These are phyloP conservation scores for Schoenoplectus triqueter DNA, from an alignment of 202 grass and related monocot species.

Conservation along the genomic window DNA sequence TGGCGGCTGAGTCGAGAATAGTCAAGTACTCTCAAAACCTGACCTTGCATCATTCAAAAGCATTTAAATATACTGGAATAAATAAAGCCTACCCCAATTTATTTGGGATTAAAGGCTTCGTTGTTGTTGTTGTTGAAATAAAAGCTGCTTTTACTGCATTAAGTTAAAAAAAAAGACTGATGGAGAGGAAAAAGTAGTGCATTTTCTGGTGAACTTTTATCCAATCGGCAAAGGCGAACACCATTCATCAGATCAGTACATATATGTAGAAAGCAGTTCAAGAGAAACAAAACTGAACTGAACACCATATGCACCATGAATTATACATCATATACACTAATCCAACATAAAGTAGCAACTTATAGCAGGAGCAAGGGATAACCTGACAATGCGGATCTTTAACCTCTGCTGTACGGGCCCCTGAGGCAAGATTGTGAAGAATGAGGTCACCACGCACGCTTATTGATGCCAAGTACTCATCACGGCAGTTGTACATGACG, in stretches of 20 bases:
- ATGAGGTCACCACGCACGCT: slow-evolving; percentile 94
- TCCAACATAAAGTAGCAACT: too few relatives aligned
- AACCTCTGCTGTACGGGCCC: slow-evolving; percentile 87
- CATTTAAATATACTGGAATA: slow-evolving; percentile 22
- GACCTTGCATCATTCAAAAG: slow-evolving; percentile 51
- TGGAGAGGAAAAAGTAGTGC: not conserved
- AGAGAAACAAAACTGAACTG: not conserved
- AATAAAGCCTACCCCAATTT: too few relatives aligned
- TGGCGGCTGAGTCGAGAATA: slow-evolving; percentile 90
- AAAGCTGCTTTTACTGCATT: not conserved
- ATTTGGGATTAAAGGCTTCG: too few relatives aligned
- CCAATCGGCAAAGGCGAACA: not conserved
- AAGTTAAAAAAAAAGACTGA: not conserved
- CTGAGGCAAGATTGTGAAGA: slow-evolving; percentile 98
- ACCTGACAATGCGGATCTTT: slow-evolving; percentile 98
- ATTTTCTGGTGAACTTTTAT: not conserved
- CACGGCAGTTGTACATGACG: slow-evolving; percentile 95
- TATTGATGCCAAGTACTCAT: slow-evolving; percentile 96
- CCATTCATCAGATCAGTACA: not conserved
- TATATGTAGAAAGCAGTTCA: not conserved
- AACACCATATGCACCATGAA: too few relatives aligned
- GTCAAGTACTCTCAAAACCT: slow-evolving; percentile 95
- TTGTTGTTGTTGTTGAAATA: too few relatives aligned
- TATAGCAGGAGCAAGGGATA: slow-evolving; percentile 27
- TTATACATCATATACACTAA: too few relatives aligned